phyloP scores from a whole-genome alignment of 2,329 filamentous ascomycete genomes.

The Colletotrichum paranaense region DNA sequence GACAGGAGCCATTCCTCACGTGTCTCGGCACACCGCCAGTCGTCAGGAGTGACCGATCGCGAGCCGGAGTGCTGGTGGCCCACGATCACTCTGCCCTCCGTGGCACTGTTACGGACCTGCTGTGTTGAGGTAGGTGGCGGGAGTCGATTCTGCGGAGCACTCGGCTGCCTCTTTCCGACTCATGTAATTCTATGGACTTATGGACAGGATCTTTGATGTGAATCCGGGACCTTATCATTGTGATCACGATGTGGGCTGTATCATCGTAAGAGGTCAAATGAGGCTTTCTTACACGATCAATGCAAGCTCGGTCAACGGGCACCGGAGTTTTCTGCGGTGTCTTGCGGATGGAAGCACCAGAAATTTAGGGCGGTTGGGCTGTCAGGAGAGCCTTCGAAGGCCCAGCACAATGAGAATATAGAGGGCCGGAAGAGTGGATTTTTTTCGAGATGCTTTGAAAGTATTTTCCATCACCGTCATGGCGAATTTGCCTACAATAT shows the following conservation, averaged over 20 bases:
- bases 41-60: constrained; percentile 26
- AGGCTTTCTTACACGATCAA: constrained; percentile 22
- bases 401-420: neutral
- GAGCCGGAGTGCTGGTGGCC: neutral
- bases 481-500: neutral
- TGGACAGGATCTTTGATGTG: neutral
- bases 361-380: constrained; percentile 4
- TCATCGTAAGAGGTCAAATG: constrained; percentile 15
- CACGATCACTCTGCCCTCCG: neutral
- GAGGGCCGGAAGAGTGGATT: neutral
- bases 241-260: neutral
- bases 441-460: neutral
- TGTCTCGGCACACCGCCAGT: constrained; percentile 34
- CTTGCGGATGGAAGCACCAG: neutral
- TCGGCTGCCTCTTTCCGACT: neutral
- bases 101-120: neutral
- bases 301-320: neutral
- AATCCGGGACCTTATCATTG: neutral
- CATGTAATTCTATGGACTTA: neutral
- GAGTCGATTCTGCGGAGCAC: neutral
- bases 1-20: constrained; percentile 27
- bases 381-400: neutral
- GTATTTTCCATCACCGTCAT: neutral
- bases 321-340: neutral
- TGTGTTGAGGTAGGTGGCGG: neutral